Evolutionary conservation across 176 grass and related monocot genomes (phyloP).

Genomic region (Oryza longistaminata): DNA sequence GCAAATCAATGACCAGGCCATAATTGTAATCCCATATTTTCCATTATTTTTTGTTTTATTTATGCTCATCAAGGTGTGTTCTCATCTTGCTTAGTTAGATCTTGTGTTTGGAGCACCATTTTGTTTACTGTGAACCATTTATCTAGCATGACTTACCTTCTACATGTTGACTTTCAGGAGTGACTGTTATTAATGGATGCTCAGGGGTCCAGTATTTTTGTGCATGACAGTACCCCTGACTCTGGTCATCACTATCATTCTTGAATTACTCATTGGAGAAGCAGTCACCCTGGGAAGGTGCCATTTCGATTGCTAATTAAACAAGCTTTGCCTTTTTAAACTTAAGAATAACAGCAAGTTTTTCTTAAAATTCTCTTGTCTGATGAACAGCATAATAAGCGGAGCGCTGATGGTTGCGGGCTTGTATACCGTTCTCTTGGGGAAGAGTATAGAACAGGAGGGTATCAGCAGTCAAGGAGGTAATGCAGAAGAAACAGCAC

Average conservation of each 20-base stretch:
- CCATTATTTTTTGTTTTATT: not conserved
- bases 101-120: not conserved
- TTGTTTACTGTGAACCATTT: not conserved
- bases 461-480: constrained; percentile 1
- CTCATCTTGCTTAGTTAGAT: not conserved
- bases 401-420: constrained; percentile 49
- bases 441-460: constrained; percentile 46
- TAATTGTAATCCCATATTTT: not conserved
- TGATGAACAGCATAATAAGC: constrained; percentile 41
- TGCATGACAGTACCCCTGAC: constrained; percentile 42
- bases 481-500: not conserved
- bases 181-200: not conserved
- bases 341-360: no score
- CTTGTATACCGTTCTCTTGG: constrained; percentile 53
- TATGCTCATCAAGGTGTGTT: not conserved
- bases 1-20: not conserved
- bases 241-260: constrained; percentile 44
- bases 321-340: not conserved
- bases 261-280: constrained; percentile 49
- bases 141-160: not conserved
- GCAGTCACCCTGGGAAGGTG: constrained; percentile 50
- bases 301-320: not conserved
- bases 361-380: not conserved
- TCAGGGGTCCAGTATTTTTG: constrained; percentile 50
- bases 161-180: not conserved